These are phyloP conservation scores for Penicillium pulvis DNA, from an alignment of 495 filamentous ascomycete species.

Conservation along the genomic window DNA sequence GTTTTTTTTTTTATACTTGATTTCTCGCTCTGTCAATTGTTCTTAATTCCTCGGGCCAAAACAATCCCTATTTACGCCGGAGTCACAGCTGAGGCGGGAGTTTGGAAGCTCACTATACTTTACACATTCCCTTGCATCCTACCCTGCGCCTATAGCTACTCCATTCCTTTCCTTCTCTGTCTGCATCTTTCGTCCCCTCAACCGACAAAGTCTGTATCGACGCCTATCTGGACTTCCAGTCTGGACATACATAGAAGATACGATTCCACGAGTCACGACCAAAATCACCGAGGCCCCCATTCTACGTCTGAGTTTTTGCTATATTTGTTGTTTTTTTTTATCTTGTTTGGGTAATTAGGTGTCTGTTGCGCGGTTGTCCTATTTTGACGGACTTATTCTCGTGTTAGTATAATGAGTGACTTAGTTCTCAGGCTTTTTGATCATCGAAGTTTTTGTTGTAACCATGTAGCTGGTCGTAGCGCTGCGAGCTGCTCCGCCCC, in stretches of 20 bases:
- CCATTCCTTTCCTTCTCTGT: not conserved
- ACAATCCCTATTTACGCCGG: not conserved
- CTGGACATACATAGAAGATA: slow-evolving; percentile 32
- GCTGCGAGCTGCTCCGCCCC: no score
- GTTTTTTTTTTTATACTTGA: slow-evolving; percentile 1
- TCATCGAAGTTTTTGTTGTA: no score
- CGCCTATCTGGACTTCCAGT: slow-evolving; percentile 5
- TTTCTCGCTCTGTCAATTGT: not conserved
- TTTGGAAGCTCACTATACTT: slow-evolving; percentile 5
- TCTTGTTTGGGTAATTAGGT: not conserved
- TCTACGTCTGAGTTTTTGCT: not conserved
- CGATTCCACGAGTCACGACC: slow-evolving; percentile 34
- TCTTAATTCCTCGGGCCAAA: not conserved
- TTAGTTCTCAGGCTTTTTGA: no score
- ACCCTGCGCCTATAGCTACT: not conserved
- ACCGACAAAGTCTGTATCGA: slow-evolving; percentile 24
- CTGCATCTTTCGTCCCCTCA: slow-evolving; percentile 8
- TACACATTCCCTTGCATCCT: not conserved
- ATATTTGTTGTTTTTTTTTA: not conserved
- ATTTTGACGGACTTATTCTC: not conserved
- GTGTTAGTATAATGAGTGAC: not conserved
- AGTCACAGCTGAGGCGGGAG: not conserved
- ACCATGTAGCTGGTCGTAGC: no score
- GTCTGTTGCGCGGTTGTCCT: not conserved
- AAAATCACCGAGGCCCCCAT: slow-evolving; percentile 25